Percentiles rank a stretch among this genome's conserved stretches.
These are phyloP conservation scores for Colletotrichum abscissum DNA, from an alignment of 2,329 filamentous ascomycete species.

Conservation along the genomic window DNA sequence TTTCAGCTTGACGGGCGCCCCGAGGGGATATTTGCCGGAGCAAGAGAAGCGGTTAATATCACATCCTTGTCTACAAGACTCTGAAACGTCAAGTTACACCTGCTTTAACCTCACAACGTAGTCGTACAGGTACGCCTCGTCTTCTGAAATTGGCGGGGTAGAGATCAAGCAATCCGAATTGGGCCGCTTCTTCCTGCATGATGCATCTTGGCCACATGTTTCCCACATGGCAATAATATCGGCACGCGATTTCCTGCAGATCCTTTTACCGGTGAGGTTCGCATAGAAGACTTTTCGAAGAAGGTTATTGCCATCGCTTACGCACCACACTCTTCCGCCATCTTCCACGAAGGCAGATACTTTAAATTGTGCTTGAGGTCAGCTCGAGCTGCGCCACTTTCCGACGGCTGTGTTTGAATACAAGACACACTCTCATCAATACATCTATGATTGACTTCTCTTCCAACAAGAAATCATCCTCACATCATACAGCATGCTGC, in stretches of 20 bases:
- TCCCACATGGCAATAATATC: slow-evolving; percentile 7
- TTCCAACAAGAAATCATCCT: neutral
- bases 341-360: neutral
- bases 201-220: slow-evolving; percentile 8
- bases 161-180: slow-evolving; percentile 5
- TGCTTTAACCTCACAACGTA: neutral
- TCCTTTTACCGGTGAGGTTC: neutral
- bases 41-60: neutral
- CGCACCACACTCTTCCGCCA: neutral
- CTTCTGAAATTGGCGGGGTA: slow-evolving; percentile 7
- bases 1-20: neutral
- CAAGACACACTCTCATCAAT: neutral
- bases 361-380: neutral
- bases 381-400: neutral
- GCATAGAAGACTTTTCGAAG: neutral
- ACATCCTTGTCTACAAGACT: neutral
- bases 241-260: slow-evolving; percentile 5
- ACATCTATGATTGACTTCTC: neutral
- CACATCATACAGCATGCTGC: neutral
- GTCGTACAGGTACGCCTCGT: neutral
- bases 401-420: neutral
- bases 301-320: neutral
- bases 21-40: neutral
- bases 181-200: neutral
- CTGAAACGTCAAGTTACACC: neutral